phyloP scores from a whole-genome alignment of 345 rosid species.

The Adansonia digitata region DNA sequence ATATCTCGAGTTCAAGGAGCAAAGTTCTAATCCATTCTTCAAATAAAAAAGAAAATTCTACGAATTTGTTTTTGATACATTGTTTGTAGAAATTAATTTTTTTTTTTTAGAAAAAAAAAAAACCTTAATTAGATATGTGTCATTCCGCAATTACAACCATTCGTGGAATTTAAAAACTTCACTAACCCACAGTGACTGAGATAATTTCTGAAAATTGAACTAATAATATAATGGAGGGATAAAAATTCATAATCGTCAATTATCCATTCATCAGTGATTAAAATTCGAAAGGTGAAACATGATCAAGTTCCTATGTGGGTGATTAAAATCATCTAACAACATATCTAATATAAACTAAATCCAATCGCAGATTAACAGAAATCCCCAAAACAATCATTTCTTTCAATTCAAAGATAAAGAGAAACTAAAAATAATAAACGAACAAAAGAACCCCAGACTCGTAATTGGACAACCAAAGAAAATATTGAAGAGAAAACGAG shows the following conservation, averaged over 20 bases:
- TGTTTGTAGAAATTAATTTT: no score
- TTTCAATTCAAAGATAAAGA: neutral
- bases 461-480: neutral
- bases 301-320: neutral
- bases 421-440: neutral
- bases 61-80: neutral
- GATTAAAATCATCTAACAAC: neutral
- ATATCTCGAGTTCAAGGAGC: neutral
- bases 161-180: no score
- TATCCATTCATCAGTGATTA: no score
- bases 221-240: neutral
- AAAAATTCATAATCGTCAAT: neutral
- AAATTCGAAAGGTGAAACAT: neutral
- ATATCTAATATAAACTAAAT: neutral
- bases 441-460: neutral
- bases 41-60: neutral
- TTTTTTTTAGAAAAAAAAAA: no score
- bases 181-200: no score
- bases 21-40: neutral
- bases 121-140: no score
- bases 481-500: neutral
- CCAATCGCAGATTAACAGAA: neutral
- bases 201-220: neutral
- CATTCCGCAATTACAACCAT: no score
- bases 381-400: neutral